Base-by-base conservation (phyloP, 2,329 filamentous ascomycete genomes). In the Rasamsonia emersonii region DNA sequence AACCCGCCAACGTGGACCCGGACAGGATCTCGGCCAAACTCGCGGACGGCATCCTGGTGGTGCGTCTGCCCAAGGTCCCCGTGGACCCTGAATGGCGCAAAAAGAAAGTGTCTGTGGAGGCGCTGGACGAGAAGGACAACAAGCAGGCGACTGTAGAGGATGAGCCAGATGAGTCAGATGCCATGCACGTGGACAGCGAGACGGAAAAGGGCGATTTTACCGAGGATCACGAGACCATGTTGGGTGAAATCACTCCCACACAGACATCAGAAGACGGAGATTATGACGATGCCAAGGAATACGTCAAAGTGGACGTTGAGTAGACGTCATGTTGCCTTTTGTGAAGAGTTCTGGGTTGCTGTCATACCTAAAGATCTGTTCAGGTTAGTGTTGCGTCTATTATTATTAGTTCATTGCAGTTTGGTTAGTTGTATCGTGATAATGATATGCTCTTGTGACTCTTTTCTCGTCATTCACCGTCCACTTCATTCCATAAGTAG, bases 61-160 rank as follows among this genome's bases (percentile, higher is more conserved):
- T 93, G n/a, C 77, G 73, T n/a, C 74, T 93, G 2, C 82, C 82
- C 5, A 88, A 86, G 65, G 49, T 73, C 5, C 75, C 81, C 50
- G 73, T 68, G 56, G 75, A 75, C 2, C 37, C 43, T 10, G 21
- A 44, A 9, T 41, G 42, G 35, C 38, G 18, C 18, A 39, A 28
- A 11, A 38, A 32, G 35, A 36, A 16, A 37, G 67, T 69, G 6
- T 63, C 68, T 47, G 58, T 72, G 15, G 65, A 62, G 49, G 69
- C 45, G 58, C 38, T 28, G 32, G 35, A 33, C 4, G 32, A 42
- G 17, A 32, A 41, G 31, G 38, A 28, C 10, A 30, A 28, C 4
- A 32, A 39, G 9, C 24, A 37, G 10, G 33, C 29, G 9, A 32
- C 37, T 18, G 33, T 36, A 5, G 13, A 30, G 9, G 33, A 36